Base-by-base conservation (phyloP, 768 basidiomycete species). In the Boletus rufocinnamomeus region DNA sequence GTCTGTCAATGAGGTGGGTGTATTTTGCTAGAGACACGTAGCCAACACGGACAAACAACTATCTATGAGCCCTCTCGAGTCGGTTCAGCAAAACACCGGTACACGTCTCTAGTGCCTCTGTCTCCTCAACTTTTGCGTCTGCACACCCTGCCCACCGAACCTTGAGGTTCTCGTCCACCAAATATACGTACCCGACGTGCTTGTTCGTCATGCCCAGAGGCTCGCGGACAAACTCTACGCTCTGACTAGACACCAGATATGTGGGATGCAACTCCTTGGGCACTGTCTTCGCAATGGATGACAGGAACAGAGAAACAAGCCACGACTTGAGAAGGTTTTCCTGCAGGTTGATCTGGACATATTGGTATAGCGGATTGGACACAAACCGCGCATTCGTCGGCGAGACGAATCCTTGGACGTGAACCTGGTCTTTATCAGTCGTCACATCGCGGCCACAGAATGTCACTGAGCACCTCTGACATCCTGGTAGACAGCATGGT, bases 121-220 rank as follows among this genome's bases (percentile, higher is more conserved):
- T 77, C 72, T 98, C 95, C 59, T 91, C 86, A 4, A 72, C 68
- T 58, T 83, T 88, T 0, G 95, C 91, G 65, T 92, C 90, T 8
- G 89, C 93, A 63, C 93, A 91, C 11, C 85, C 96, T 1, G 89
- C 95, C 96, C 96, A 98, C 21, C 96, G 83, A 48, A 98, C 83
- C 72, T 86, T 91, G 59, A 86, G 70, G 58, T 91, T 84, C 72
- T 87, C 83, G 69, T 98, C 96, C 28, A 98, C 84, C 14, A 98
- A 79, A 68, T 89, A 98, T 16, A 95, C 87, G 68, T 96, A 97
- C 21, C 95, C 96, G 32, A 98, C 83, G 66, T 90, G 87, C 70
- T 86, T 89, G 75, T 98, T 98, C 32, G 84, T 84, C 80, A 96
- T 88, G 1, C 93, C 93, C 46, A 98, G 75, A 6, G 91, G 85